Conservation (phyloP, 176 grass and related monocot species). For the Cenchrus americanus region DNA sequence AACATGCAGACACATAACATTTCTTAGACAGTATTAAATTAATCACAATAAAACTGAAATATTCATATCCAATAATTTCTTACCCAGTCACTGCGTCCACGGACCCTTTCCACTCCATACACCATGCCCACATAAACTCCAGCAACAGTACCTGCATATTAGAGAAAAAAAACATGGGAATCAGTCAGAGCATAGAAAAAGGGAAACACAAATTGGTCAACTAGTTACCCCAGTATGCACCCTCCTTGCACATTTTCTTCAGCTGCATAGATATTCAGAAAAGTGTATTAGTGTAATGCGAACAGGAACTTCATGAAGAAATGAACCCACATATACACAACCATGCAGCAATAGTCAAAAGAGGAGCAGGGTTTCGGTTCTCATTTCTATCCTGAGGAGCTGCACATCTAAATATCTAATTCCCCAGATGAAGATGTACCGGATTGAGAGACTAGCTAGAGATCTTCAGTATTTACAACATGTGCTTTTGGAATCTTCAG, state of each 20-base stretch:
- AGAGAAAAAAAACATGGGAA: not conserved
- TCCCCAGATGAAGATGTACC: not conserved
- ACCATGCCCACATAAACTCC: slow-evolving; percentile 79
- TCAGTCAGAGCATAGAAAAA: not conserved
- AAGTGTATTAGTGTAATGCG: not conserved
- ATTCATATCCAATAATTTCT: slow-evolving; percentile 1
- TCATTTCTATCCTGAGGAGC: not conserved
- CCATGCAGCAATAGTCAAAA: not conserved
- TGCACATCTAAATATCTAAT: not conserved
- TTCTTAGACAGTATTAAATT: not conserved
- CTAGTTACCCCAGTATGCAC: slow-evolving; percentile 77
- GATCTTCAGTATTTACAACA: not conserved
- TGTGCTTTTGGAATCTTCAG: not conserved
- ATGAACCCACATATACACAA: not conserved
- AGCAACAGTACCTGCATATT: slow-evolving; percentile 63
- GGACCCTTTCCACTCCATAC: slow-evolving; percentile 73
- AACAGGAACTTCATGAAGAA: not conserved
- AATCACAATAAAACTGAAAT: not conserved
- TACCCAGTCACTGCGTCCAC: slow-evolving; percentile 78
- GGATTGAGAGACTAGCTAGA: not conserved
- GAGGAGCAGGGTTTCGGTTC: not conserved
- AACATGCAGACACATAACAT: not conserved
- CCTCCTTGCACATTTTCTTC: slow-evolving; percentile 83
- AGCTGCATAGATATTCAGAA: slow-evolving; percentile 49
- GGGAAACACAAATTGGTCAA: not conserved